Percentiles rank a stretch among this genome's conserved stretches.
Evolutionary conservation across 106 monocot species (phyloP).

Genomic region (Allium fistulosum): DNA sequence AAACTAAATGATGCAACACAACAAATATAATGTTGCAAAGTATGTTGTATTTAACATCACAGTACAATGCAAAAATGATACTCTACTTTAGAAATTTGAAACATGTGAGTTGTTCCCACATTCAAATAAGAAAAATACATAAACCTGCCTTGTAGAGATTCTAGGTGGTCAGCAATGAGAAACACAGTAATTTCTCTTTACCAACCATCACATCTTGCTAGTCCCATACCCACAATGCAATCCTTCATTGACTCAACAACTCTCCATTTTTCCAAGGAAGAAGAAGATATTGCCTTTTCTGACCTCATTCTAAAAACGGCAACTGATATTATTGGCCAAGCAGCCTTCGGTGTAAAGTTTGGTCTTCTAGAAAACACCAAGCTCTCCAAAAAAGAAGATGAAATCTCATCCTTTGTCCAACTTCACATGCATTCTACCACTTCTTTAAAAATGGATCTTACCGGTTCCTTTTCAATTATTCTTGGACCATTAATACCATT

Average conservation of each 20-base stretch:
- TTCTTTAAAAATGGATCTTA: slow-evolving; percentile 69
- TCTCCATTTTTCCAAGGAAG: slow-evolving; percentile 1
- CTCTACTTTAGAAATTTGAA: too few species aligned
- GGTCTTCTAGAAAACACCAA: slow-evolving; percentile 20
- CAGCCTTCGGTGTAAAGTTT: slow-evolving; percentile 60
- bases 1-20: too few species aligned
- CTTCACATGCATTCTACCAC: slow-evolving; percentile 44
- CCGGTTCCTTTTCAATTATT: slow-evolving; percentile 52
- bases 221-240: slow-evolving; percentile 61
- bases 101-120: too few species aligned
- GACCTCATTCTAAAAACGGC: slow-evolving; percentile 40
- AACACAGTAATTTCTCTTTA: slow-evolving; percentile 66
- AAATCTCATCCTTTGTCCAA: slow-evolving; percentile 36
- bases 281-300: slow-evolving; percentile 39
- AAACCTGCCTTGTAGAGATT: slow-evolving; percentile 26
- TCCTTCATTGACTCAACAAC: slow-evolving; percentile 30
- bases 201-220: slow-evolving; percentile 61
- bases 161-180: slow-evolving; percentile 61
- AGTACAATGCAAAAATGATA: too few species aligned
- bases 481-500: slow-evolving; percentile 41
- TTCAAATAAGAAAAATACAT: too few species aligned
- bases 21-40: too few species aligned
- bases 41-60: too few species aligned
- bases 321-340: slow-evolving; percentile 58
- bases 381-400: slow-evolving; percentile 1